Evolutionary conservation across 2,329 filamentous ascomycete genomes (phyloP).

Genomic region (Colletotrichum musicola): DNA sequence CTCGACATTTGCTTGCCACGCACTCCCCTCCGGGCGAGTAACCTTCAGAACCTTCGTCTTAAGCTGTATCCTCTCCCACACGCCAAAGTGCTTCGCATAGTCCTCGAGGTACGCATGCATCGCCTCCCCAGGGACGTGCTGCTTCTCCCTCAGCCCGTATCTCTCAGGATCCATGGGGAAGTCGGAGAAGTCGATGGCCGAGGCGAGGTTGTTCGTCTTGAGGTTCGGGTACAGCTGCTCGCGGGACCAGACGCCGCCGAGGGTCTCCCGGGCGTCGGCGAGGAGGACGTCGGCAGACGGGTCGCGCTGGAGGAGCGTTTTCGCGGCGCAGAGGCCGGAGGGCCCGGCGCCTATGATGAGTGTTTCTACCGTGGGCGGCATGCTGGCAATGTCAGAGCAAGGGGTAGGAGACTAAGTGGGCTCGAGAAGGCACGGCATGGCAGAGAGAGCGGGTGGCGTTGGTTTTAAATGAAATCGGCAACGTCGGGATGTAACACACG

Average conservation of each 20-base stretch:
- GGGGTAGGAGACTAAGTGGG: too few species aligned
- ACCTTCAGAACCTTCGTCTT: conserved; percentile 63
- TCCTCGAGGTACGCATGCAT: conserved; percentile 69
- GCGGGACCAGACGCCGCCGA: conserved; percentile 58
- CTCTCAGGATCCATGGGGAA: conserved; percentile 44
- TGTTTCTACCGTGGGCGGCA: conserved; percentile 30
- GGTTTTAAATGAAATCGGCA: conserved; percentile 8
- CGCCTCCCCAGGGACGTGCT: conserved; percentile 69
- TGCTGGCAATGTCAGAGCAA: too few species aligned
- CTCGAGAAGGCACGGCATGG: neutral
- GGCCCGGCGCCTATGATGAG: conserved; percentile 47
- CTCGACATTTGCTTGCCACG: conserved; percentile 46
- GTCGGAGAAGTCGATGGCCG: conserved; percentile 55
- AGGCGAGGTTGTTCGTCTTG: conserved; percentile 57
- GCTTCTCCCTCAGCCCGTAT: conserved; percentile 45
- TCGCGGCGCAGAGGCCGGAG: conserved; percentile 59
- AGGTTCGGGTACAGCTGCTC: conserved; percentile 57
- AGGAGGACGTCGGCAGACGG: conserved; percentile 54
- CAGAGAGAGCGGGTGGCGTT: neutral
- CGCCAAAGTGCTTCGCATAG: conserved; percentile 65
- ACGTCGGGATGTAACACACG: neutral
- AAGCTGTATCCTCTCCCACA: conserved; percentile 62
- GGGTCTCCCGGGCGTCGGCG: conserved; percentile 54
- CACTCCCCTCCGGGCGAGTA: conserved; percentile 52
- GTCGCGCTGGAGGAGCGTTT: conserved; percentile 60